Evolutionary conservation across 2,329 filamentous ascomycete species (phyloP).

Genomic region (Fusarium palustre): DNA sequence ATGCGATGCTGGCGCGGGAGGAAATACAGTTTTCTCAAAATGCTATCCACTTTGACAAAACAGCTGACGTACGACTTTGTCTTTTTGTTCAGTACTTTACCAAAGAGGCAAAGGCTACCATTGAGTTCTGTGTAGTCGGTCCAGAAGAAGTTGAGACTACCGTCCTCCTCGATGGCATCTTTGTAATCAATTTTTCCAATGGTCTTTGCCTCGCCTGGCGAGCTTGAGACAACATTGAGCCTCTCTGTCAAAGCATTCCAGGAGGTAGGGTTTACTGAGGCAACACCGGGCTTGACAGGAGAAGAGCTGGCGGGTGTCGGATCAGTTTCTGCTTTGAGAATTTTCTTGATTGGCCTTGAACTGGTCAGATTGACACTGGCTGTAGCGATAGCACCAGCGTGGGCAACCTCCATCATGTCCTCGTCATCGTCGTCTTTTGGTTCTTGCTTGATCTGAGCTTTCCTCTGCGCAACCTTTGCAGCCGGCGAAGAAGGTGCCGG

Average conservation of each 20-base stretch:
- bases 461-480: slow-evolving; percentile 80
- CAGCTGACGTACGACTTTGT: slow-evolving; percentile 85
- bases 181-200: slow-evolving; percentile 85
- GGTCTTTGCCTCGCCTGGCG: slow-evolving; percentile 69
- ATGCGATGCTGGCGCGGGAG: slow-evolving; percentile 77
- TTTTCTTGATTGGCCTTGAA: slow-evolving; percentile 77
- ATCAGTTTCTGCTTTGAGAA: slow-evolving; percentile 74
- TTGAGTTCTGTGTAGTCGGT: slow-evolving; percentile 94
- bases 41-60: slow-evolving; percentile 96
- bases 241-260: slow-evolving; percentile 91
- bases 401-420: slow-evolving; percentile 87
- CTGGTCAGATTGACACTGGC: slow-evolving; percentile 87
- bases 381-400: slow-evolving; percentile 75
- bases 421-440: slow-evolving; percentile 77
- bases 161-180: slow-evolving; percentile 93
- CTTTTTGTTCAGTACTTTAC: slow-evolving; percentile 93
- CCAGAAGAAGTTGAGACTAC: slow-evolving; percentile 95
- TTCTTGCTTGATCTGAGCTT: slow-evolving; percentile 64
- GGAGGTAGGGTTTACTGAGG: slow-evolving; percentile 79
- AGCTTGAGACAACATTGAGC: slow-evolving; percentile 85
- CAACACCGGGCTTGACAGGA: slow-evolving; percentile 70
- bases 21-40: slow-evolving; percentile 92
- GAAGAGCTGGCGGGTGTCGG: slow-evolving; percentile 83
- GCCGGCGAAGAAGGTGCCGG: slow-evolving; percentile 88
- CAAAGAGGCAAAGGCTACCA: slow-evolving; percentile 91